Evolutionary conservation across 768 basidiomycete species (phyloP).

Genomic region (Pleurotus platypus): DNA sequence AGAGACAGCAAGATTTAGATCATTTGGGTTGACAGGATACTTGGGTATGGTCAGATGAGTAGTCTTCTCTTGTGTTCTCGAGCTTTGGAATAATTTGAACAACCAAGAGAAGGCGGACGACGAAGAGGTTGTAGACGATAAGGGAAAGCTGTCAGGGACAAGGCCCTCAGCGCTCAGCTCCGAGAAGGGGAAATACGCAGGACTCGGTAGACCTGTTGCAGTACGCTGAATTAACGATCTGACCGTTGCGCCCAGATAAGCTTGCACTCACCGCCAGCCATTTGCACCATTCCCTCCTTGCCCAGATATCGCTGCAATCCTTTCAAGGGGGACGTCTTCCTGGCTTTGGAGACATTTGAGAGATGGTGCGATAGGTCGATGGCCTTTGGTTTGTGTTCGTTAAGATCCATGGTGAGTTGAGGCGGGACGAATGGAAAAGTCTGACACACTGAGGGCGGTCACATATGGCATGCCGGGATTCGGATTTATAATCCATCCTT

Average conservation of each 20-base stretch:
- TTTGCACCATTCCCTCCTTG: slow-evolving; percentile 47
- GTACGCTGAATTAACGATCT: not conserved
- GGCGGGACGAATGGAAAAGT: not conserved
- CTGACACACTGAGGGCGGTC: not conserved
- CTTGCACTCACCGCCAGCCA: slow-evolving; percentile 62
- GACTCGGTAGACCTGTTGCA: slow-evolving; percentile 54
- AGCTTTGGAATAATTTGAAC: slow-evolving; percentile 44
- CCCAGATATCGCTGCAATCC: slow-evolving; percentile 57
- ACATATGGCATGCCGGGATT: not conserved
- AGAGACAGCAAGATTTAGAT: slow-evolving; percentile 57
- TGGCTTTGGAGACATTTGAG: slow-evolving; percentile 47
- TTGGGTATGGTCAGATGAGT: slow-evolving; percentile 57
- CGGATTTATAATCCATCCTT: slow-evolving; percentile 4
- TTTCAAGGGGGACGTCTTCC: slow-evolving; percentile 60
- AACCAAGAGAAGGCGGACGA: slow-evolving; percentile 44
- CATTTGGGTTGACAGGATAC: slow-evolving; percentile 39
- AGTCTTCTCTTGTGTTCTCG: slow-evolving; percentile 35
- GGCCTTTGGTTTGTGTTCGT: slow-evolving; percentile 28
- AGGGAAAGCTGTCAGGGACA: slow-evolving; percentile 44
- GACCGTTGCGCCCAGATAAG: not conserved
- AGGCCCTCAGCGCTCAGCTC: slow-evolving; percentile 54
- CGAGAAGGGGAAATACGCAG: slow-evolving; percentile 70
- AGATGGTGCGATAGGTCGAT: slow-evolving; percentile 74
- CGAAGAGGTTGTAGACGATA: slow-evolving; percentile 17
- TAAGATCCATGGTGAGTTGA: not conserved